Evolutionary conservation across 2,329 filamentous ascomycete genomes (phyloP), one percentile per base, ranked within the genome.

Genomic region (Tolypocladium ovalisporum): DNA sequence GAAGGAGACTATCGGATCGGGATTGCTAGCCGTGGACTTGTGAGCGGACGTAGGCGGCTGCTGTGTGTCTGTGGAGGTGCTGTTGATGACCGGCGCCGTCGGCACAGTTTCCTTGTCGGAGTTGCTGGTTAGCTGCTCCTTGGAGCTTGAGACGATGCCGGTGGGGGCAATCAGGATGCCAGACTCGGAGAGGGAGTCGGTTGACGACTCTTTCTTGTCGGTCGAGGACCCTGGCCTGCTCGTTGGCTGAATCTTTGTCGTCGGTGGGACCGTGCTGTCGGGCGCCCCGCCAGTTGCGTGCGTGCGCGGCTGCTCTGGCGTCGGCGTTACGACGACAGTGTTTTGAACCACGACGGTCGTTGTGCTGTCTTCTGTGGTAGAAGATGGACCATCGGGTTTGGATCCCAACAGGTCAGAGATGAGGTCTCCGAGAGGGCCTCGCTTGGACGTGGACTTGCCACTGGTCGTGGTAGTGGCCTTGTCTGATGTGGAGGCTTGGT

Each of bases 131-230:
- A 51, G 35, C 10, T 54, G 24, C 19, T 29, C 27, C 15, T 40
- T 54, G n/a, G 49, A 49, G 24, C 35, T 56, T 1, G 60, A 49
- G 54, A 65, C 59, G 47, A 69, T 64, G 53, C 67, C 67, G 17
- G 61, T 66, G 17, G 67, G 65, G 10, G 61, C 67, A 58, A 70
- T 63, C n/a, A 67, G 54, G 27, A 67, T 66, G 29, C 54, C 59
- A 8, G 54, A 36, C 17, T 65, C 60, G 27, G 59, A 54, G 29
- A 54, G 52, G 8, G 62, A 55, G 29, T 54, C 24, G 53, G 44
- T 49, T 2, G 13, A 19, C 24, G 44, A 29, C 5, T 17, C 10
- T n/a, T 3, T 24, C 24, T 13, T 19, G 17, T 32, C 15, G 47
- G 47, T 51, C 15, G 3, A 4, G 3, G 47, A 10, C 2, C 6